A percentile compares a stretch with the other conserved stretches of the same genome.
These are phyloP conservation scores for Candolleomyces efflorescens DNA, from an alignment of 768 basidiomycete species.

Conservation along the genomic window DNA sequence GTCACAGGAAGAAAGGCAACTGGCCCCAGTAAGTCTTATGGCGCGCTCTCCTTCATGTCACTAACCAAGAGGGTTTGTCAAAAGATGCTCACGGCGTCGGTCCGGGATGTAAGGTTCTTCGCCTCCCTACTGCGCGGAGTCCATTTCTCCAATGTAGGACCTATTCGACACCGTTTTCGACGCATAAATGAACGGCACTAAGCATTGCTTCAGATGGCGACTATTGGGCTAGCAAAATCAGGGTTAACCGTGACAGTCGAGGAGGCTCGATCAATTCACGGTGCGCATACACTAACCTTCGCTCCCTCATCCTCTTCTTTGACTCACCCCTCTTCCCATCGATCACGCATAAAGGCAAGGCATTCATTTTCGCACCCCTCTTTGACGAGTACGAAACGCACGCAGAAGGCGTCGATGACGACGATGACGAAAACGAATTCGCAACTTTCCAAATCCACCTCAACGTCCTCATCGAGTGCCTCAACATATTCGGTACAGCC, in stretches of 20 bases:
- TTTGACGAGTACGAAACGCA: slow-evolving; percentile 77
- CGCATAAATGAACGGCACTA: slow-evolving; percentile 4
- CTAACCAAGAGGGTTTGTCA: neutral
- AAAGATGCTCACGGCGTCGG: slow-evolving; percentile 64
- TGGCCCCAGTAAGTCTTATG: neutral
- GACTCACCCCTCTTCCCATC: neutral
- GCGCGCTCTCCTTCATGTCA: neutral
- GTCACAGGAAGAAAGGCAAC: slow-evolving; percentile 1
- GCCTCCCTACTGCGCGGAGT: slow-evolving; percentile 76
- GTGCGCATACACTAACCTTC: slow-evolving; percentile 33
- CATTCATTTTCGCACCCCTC: slow-evolving; percentile 71
- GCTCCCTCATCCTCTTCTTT: neutral
- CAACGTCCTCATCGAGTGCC: slow-evolving; percentile 78
- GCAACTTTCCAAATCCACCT: slow-evolving; percentile 80
- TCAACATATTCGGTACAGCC: slow-evolving; percentile 92
- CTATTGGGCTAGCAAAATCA: slow-evolving; percentile 59
- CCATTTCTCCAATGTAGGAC: slow-evolving; percentile 71
- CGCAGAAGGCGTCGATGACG: slow-evolving; percentile 13
- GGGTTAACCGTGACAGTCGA: slow-evolving; percentile 82
- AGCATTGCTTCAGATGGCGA: slow-evolving; percentile 37
- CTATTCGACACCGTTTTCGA: neutral
- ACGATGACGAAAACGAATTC: slow-evolving; percentile 17
- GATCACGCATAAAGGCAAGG: slow-evolving; percentile 55
- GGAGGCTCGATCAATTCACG: slow-evolving; percentile 77
- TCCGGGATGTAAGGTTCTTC: slow-evolving; percentile 81